These are phyloP conservation scores for Penicillium salamii DNA, from an alignment of 495 filamentous ascomycete genomes.

Conservation along the genomic window DNA sequence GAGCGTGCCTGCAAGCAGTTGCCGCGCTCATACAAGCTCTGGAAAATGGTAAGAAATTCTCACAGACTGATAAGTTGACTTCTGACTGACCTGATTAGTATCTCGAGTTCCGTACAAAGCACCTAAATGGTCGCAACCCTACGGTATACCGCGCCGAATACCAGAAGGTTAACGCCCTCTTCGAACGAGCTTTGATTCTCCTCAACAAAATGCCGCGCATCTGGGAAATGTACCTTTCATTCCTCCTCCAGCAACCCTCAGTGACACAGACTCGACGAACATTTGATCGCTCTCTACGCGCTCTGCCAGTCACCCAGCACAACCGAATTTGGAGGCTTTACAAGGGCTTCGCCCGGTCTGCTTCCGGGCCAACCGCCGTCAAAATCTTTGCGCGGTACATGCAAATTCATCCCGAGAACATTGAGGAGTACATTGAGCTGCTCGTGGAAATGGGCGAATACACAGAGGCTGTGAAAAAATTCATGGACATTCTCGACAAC, in stretches of 20 bases:
- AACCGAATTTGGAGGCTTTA: constrained; percentile 96
- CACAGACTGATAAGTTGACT: neutral
- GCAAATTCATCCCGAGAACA: constrained; percentile 95
- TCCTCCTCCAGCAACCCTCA: constrained; percentile 85
- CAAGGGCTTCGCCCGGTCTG: constrained; percentile 87
- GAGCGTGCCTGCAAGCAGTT: constrained; percentile 88
- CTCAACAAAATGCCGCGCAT: constrained; percentile 99
- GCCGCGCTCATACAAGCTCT: constrained; percentile 94
- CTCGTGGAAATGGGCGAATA: constrained; percentile 79
- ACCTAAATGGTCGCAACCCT: constrained; percentile 80
- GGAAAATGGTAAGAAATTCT: constrained; percentile 75
- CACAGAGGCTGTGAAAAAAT: constrained; percentile 88
- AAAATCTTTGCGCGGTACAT: constrained; percentile 96
- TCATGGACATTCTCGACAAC: constrained; percentile 93
- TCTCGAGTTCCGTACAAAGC: constrained; percentile 77
- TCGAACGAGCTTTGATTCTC: constrained; percentile 88
- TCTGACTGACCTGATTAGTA: constrained; percentile 55
- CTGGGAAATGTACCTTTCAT: constrained; percentile 97
- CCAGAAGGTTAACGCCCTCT: constrained; percentile 90
- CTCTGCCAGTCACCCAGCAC: constrained; percentile 95
- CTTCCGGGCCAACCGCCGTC: constrained; percentile 84
- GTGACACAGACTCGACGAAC: constrained; percentile 86
- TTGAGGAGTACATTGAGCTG: constrained; percentile 90
- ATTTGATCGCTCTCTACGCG: constrained; percentile 91
- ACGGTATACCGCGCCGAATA: constrained; percentile 79